These are phyloP conservation scores for Candida easanensis DNA, from an alignment of 805 yeast species.

Conservation along the genomic window DNA sequence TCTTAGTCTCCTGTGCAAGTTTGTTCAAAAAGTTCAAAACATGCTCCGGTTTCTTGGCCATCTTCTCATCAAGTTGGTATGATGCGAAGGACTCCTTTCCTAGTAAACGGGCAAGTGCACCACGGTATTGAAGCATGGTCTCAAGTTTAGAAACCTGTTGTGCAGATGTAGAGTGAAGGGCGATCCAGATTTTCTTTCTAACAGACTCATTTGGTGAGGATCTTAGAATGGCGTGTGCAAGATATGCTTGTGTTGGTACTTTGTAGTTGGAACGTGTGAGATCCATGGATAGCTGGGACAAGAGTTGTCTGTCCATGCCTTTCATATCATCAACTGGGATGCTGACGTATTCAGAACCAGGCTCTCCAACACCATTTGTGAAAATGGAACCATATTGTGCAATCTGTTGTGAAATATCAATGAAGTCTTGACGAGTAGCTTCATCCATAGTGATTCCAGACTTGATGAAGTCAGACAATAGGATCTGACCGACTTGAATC, in stretches of 20 bases:
- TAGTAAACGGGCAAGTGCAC: constrained; percentile 67
- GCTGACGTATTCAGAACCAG: constrained; percentile 16
- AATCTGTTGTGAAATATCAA: constrained; percentile 74
- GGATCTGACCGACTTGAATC: constrained; percentile 72
- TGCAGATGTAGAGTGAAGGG: constrained; percentile 61
- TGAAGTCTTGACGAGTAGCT: constrained; percentile 62
- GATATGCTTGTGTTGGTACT: constrained; percentile 58
- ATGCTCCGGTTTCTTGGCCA: constrained; percentile 80
- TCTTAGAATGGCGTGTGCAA: constrained; percentile 64
- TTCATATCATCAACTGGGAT: constrained; percentile 23
- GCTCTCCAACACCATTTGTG: constrained; percentile 29
- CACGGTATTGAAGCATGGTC: constrained; percentile 60
- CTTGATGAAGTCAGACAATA: constrained; percentile 81
- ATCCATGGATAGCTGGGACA: constrained; percentile 32
- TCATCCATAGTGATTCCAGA: constrained; percentile 83
- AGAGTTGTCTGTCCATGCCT: constrained; percentile 23
- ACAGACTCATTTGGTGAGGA: constrained; percentile 53
- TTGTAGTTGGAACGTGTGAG: constrained; percentile 39
- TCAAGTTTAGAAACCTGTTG: constrained; percentile 61
- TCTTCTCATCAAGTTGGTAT: constrained; percentile 83
- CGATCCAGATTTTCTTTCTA: constrained; percentile 71
- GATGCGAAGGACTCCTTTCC: constrained; percentile 70
- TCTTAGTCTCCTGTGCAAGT: constrained; percentile 49
- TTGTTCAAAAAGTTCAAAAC: constrained; percentile 68
- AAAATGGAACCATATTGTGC: constrained; percentile 81